phyloP scores from a whole-genome alignment of 495 filamentous ascomycete species.

The Darksidea phi region DNA sequence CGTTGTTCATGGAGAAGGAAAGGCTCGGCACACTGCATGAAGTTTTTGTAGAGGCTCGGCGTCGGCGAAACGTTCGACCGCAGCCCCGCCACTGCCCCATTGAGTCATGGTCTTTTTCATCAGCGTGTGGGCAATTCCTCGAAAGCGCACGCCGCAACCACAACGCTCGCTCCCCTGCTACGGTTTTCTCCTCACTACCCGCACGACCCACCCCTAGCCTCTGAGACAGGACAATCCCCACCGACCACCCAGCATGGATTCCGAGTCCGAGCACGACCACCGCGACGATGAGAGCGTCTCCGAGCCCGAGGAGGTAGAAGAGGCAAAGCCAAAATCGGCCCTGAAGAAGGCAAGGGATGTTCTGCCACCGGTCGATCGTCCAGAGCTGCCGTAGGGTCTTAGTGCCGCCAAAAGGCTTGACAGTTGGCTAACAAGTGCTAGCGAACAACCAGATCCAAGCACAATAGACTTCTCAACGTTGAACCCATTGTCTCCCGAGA shows the following conservation, averaged over 20 bases:
- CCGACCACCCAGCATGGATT: constrained; percentile 35
- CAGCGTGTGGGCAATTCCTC: constrained; percentile 7
- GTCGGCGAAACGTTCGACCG: constrained; percentile 20
- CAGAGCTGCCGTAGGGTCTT: constrained; percentile 52
- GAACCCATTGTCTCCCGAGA: constrained; percentile 86
- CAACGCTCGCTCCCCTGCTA: background rate
- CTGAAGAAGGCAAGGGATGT: constrained; percentile 60
- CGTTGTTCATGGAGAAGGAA: constrained; percentile 43
- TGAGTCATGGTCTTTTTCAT: constrained; percentile 30
- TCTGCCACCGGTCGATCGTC: constrained; percentile 62
- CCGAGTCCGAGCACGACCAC: constrained; percentile 33
- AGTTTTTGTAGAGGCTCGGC: constrained; percentile 20
- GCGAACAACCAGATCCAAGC: constrained; percentile 76
- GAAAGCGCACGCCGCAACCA: background rate
- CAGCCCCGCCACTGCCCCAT: constrained; percentile 23
- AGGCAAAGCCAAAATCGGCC: constrained; percentile 59
- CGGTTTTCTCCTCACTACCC: background rate
- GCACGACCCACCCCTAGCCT: background rate
- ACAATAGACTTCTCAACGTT: constrained; percentile 75
- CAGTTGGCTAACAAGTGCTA: constrained; percentile 2
- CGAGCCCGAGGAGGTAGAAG: constrained; percentile 41
- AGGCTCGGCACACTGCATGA: background rate
- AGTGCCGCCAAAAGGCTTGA: background rate
- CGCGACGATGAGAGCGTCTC: constrained; percentile 41
- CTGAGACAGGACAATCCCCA: background rate